phyloP scores from a whole-genome alignment of 805 yeast genomes.

The Scheffersomyces lignosus region DNA sequence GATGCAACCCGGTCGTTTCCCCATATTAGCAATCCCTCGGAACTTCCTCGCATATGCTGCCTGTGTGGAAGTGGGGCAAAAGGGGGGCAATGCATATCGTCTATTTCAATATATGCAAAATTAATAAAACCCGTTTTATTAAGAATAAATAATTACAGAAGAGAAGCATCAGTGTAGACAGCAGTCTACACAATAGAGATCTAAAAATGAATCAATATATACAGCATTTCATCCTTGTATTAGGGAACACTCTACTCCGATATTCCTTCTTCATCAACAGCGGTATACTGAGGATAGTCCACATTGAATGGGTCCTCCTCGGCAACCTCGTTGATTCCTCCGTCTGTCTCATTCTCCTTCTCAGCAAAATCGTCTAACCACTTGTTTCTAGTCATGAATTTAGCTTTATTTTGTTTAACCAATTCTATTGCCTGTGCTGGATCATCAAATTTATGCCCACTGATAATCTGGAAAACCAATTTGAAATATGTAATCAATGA shows the following conservation, averaged over 20 bases:
- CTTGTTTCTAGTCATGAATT: slow-evolving; percentile 17
- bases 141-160: no score
- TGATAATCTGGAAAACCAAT: slow-evolving; percentile 55
- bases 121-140: no score
- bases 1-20: no score
- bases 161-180: no score
- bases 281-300: slow-evolving; percentile 16
- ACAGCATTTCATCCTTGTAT: no score
- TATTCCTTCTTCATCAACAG: slow-evolving; percentile 21
- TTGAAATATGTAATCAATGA: slow-evolving; percentile 71
- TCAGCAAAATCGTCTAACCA: slow-evolving; percentile 39
- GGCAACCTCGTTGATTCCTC: slow-evolving; percentile 3
- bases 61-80: no score
- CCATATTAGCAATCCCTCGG: no score
- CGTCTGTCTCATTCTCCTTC: slow-evolving; percentile 13
- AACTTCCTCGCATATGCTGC: no score
- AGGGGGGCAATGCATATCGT: no score
- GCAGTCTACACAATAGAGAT: no score
- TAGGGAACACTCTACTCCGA: slow-evolving; percentile 16
- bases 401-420: slow-evolving; percentile 11
- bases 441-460: slow-evolving; percentile 40
- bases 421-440: slow-evolving; percentile 14
- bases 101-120: no score
- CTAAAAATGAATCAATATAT: no score
- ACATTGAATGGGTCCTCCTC: slow-evolving; percentile 22